A percentile compares a stretch with the other conserved stretches of the same genome.
Evolutionary conservation across 805 yeast genomes (phyloP).

Genomic region (Saccharomycopsis fodiens): DNA sequence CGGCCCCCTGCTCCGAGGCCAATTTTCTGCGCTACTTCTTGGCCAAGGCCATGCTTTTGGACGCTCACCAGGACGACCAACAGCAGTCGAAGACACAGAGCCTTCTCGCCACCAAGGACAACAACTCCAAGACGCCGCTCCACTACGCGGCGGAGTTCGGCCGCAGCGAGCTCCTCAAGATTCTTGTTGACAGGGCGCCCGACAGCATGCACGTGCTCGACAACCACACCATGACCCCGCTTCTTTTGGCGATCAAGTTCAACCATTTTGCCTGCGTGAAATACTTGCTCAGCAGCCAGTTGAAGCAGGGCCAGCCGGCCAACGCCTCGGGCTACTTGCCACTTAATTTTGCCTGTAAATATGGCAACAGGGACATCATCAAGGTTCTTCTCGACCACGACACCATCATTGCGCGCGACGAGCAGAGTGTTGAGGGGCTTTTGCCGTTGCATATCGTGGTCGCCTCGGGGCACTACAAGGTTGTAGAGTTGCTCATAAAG

Average conservation of each 20-base stretch:
- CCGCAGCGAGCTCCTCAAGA: conserved; percentile 34
- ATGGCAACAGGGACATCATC: conserved; percentile 68
- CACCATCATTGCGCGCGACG: conserved; percentile 23
- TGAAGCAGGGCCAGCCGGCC: conserved; percentile 31
- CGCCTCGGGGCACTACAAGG: conserved; percentile 64
- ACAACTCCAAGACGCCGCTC: conserved; percentile 71
- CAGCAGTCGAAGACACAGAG: conserved; percentile 22
- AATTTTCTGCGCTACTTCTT: conserved; percentile 13
- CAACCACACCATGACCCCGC: conserved; percentile 74
- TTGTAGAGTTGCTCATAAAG: conserved; percentile 61
- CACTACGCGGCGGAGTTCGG: conserved; percentile 76
- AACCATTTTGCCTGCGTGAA: conserved; percentile 50
- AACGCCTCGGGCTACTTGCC: conserved; percentile 56
- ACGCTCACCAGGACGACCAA: conserved; percentile 1
- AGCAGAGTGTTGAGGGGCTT: conserved; percentile 78
- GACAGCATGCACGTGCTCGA: conserved; percentile 38
- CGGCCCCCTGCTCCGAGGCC: background rate
- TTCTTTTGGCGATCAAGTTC: conserved; percentile 69
- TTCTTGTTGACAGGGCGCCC: conserved; percentile 29
- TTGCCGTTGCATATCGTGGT: conserved; percentile 86
- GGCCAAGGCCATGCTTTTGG: conserved; percentile 12
- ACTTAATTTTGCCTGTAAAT: conserved; percentile 80
- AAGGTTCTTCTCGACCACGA: conserved; percentile 46
- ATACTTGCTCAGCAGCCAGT: conserved; percentile 34
- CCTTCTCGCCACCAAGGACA: conserved; percentile 42